phyloP scores from a whole-genome alignment of 78 protist genomes.

The Pelomyxa schiedti region DNA sequence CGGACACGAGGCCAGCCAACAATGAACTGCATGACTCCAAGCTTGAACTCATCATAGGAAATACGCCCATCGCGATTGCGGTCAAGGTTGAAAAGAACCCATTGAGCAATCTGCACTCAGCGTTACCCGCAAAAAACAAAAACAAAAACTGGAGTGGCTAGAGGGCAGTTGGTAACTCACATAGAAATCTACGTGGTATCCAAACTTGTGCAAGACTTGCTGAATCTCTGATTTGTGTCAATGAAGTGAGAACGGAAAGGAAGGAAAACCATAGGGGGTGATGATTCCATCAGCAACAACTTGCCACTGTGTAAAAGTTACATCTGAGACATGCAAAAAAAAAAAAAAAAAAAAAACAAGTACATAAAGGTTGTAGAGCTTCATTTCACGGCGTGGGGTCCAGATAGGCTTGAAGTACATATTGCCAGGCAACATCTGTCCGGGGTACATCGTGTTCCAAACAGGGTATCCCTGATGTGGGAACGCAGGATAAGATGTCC shows the following conservation, averaged over 20 bases:
- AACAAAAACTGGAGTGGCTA: no score
- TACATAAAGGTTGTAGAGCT: not conserved
- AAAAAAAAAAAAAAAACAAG: no score
- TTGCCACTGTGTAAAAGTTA: no score
- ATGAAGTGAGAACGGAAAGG: not conserved
- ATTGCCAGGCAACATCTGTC: no score
- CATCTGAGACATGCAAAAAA: no score
- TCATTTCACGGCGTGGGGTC: not conserved
- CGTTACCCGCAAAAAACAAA: no score
- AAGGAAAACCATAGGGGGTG: not conserved
- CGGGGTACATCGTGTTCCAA: no score
- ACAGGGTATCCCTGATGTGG: no score
- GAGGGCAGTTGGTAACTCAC: no score
- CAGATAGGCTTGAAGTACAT: no score
- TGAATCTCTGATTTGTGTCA: not conserved
- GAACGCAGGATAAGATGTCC: no score
- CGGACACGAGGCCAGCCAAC: not conserved
- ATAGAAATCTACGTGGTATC: not conserved
- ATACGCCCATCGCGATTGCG: not conserved
- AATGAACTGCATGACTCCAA: not conserved
- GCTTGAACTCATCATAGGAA: not conserved
- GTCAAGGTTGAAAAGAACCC: not conserved
- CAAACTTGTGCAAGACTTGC: not conserved
- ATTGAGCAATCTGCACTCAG: not conserved
- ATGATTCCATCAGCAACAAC: not conserved